Evolutionary conservation across 139 green algal genomes (phyloP), one percentile per base, ranked within the genome.

Genomic region (Asterochloris sp.): DNA sequence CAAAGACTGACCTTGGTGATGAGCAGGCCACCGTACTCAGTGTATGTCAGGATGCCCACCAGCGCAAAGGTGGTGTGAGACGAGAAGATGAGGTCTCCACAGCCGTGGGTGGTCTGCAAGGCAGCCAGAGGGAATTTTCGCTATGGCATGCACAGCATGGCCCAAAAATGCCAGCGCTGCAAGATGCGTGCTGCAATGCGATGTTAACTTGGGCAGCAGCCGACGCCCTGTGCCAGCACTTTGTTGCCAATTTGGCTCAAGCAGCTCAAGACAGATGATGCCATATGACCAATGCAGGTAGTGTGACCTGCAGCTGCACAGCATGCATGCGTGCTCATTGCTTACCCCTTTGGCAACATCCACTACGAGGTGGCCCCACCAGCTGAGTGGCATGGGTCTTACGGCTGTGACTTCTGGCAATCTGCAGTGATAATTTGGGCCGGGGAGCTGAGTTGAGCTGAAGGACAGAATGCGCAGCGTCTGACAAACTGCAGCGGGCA

Each of bases 21-120:
- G 60, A 86, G 63, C 0, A 69, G 78, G 12, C 85, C 81, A 61
- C 94, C 95, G 67, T 97, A 97, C 85, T 95, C 90, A 67, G 88
- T 94, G 86, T 95, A 98, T 0, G 91, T 92, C 15, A 98, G 82
- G 13, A 91, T 81, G 26, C 94, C 91, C 81, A 90, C 84, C 47
- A 96, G 79, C 28, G 87, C 86, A 85, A 97, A 97, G 0, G 90
- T 97, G 17, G 91, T 96, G 87, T 97, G 93, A 0, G 90, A 96
- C 1, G 89, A 95, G 87, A 98, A 98, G 78, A 98, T 96, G 73
- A 98, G 91, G 89, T 98, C 95, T 10, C 95, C 95, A 84, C 95
- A 98, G 47, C 92, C 90, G 82, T 94, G 91, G 11, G 90, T 91
- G 38, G 88, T 86, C 87, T 89, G 82, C 71, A 78, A 10, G 21